Evolutionary conservation across 1,284 basidiomycete genomes (phyloP), one percentile per base, ranked within the genome.

Genomic region (Ceratobasidium sp.): DNA sequence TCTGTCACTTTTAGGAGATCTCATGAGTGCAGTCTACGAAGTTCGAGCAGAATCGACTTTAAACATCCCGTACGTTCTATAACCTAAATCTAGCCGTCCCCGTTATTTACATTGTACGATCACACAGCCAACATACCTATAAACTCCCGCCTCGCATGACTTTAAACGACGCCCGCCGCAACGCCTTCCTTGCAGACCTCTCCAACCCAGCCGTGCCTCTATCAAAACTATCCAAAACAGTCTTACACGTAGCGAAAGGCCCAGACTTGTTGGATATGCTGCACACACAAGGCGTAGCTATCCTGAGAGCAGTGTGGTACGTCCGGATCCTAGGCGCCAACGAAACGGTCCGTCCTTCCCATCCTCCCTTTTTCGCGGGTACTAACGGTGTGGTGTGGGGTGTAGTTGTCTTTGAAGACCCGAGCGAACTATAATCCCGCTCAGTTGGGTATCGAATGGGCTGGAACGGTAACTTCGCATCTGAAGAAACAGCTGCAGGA

Each of bases 221-320:
- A 4, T 86, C 91, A 77, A 96, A 95, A 78, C 87, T 99, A 5
- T 78, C 92, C 17, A 94, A 93, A 80, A 94, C 90, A 79, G 93
- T 99, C 0, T 97, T 97, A 0, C 96, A 99, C 80, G 95, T 95
- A 0, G 94, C 93, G 48, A 96, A 96, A 81, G 96, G 96, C 1
- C 91, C 95, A 78, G 95, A 97, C 79, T 86, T 98, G 29, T 86
- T 99, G 66, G 96, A 98, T 77, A 87, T 97, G 77, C 87, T 99
- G 71, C 93, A 96, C 79, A 85, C 87, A 0, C 89, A 94, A 50
- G 89, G 91, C 60, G 95, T 99, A 41, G 91, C 93, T 0, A 89
- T 97, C 53, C 88, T 91, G 0, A 87, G 98, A 31, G 98, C 98
- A 0, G 88, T 98, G 2, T 99, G 98, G 98, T 96, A 98, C 81